These are phyloP conservation scores for Ophiognomonia clavigignenti-juglandacearum DNA, from an alignment of 2,329 filamentous ascomycete species.

Conservation along the genomic window DNA sequence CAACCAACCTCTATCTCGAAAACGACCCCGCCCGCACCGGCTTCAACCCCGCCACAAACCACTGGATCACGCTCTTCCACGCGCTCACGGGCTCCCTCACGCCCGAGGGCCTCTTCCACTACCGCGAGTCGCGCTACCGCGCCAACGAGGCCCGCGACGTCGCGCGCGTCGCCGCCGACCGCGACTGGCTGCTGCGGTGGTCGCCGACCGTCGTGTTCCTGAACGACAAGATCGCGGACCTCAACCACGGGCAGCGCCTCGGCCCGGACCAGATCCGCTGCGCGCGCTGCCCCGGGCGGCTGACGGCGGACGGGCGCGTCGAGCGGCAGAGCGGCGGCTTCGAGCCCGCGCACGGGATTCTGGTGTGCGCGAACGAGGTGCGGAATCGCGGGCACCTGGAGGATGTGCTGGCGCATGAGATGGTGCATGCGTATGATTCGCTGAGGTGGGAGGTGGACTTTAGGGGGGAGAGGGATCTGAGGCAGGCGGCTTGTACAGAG, in stretches of 20 bases:
- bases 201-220: slow-evolving; percentile 86
- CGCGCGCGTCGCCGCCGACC: slow-evolving; percentile 72
- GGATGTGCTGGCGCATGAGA: slow-evolving; percentile 92
- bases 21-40: slow-evolving; percentile 59
- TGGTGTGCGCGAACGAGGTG: slow-evolving; percentile 91
- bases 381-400: slow-evolving; percentile 76
- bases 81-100: slow-evolving; percentile 72
- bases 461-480: slow-evolving; percentile 63
- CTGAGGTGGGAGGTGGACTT: slow-evolving; percentile 87
- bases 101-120: slow-evolving; percentile 64
- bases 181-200: slow-evolving; percentile 79
- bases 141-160: slow-evolving; percentile 75
- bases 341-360: slow-evolving; percentile 77
- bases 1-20: slow-evolving; percentile 32
- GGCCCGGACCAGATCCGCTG: slow-evolving; percentile 75
- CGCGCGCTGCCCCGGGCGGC: slow-evolving; percentile 63
- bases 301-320: slow-evolving; percentile 53
- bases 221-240: slow-evolving; percentile 69
- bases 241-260: slow-evolving; percentile 64
- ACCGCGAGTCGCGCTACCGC: slow-evolving; percentile 71
- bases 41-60: slow-evolving; percentile 55
- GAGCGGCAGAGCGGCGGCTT: slow-evolving; percentile 75
- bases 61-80: slow-evolving; percentile 83
- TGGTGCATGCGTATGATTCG: slow-evolving; percentile 96
- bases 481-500: slow-evolving; percentile 92